Percentiles rank a stretch among this genome's conserved stretches.
phyloP scores from a whole-genome alignment of 1,284 basidiomycete species.

The Malassezia sp. region DNA sequence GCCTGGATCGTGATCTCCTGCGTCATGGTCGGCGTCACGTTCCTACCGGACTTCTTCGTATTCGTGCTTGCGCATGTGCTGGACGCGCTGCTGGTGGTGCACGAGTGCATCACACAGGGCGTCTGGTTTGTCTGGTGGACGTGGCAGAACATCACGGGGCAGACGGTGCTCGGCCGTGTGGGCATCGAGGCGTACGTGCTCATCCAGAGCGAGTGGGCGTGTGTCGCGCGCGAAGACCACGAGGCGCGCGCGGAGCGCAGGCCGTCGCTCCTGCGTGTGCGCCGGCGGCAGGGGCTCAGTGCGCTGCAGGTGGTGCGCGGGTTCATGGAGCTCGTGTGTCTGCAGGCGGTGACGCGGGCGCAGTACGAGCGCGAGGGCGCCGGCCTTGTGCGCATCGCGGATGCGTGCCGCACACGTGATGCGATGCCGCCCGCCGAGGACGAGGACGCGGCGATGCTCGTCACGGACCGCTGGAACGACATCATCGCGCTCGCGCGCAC shows the following conservation, averaged over 20 bases:
- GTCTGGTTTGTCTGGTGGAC: constrained; percentile 42
- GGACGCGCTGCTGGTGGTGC: constrained; percentile 24
- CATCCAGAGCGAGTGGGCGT: constrained; percentile 38
- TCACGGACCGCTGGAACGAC: constrained; percentile 36
- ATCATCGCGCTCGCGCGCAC: constrained; percentile 35
- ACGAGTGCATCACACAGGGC: constrained; percentile 19
- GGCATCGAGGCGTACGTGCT: constrained; percentile 32
- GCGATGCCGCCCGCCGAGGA: constrained; percentile 1
- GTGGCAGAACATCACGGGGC: constrained; percentile 32
- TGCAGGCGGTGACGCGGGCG: constrained; percentile 38
- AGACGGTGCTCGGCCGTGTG: constrained; percentile 36
- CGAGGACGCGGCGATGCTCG: constrained; percentile 35
- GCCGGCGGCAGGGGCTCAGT: constrained; percentile 25
- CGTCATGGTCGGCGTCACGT: constrained; percentile 1
- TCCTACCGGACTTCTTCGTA: constrained; percentile 24
- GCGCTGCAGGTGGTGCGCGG: constrained; percentile 36
- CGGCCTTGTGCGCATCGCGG: constrained; percentile 24
- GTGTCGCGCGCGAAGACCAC: constrained; percentile 38
- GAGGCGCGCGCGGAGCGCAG: constrained; percentile 25
- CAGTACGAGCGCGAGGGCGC: constrained; percentile 34
- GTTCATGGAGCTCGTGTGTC: constrained; percentile 33
- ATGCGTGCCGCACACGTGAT: not conserved
- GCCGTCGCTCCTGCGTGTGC: constrained; percentile 3
- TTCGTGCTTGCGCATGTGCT: constrained; percentile 37
- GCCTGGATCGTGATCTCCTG: constrained; percentile 4